These are phyloP conservation scores for Penium margaritaceum DNA, from an alignment of 139 green algal species.

Conservation along the genomic window DNA sequence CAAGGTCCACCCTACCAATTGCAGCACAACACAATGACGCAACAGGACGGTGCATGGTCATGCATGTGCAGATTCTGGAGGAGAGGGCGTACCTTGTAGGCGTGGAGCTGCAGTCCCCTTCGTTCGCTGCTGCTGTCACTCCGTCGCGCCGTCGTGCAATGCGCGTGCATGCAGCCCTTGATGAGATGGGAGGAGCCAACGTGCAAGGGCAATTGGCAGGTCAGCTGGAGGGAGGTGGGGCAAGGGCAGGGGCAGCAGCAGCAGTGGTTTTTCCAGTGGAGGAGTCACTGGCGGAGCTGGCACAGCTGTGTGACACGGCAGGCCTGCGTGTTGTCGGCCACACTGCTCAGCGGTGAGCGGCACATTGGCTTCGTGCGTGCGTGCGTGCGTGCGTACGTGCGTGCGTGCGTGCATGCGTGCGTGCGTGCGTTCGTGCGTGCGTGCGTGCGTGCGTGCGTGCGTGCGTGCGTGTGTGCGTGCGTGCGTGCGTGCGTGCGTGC, in stretches of 20 bases:
- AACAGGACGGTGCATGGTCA: too few relatives aligned
- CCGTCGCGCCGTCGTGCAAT: background rate
- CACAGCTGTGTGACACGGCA: conserved; percentile 75
- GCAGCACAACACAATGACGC: too few relatives aligned
- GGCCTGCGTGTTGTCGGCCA: conserved; percentile 76
- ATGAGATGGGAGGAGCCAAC: too few relatives aligned
- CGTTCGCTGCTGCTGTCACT: background rate
- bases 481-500: background rate
- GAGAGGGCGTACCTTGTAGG: conserved; percentile 39
- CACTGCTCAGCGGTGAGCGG: conserved; percentile 58
- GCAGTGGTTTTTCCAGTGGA: conserved; percentile 48
- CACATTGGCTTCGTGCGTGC: background rate
- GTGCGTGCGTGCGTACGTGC: too few relatives aligned
- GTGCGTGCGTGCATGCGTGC: background rate
- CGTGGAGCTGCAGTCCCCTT: conserved; percentile 18
- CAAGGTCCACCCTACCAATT: too few relatives aligned
- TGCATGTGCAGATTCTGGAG: conserved; percentile 43
- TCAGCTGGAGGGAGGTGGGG: too few relatives aligned
- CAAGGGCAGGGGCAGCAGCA: too few relatives aligned
- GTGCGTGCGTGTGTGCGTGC: background rate
- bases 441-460: background rate
- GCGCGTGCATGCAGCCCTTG: too few relatives aligned
- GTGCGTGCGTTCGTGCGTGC: background rate
- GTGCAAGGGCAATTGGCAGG: too few relatives aligned
- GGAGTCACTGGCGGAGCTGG: conserved; percentile 83